These are phyloP conservation scores for Yamadazyma dushanensis DNA, from an alignment of 1,139 yeast species.

Conservation along the genomic window DNA sequence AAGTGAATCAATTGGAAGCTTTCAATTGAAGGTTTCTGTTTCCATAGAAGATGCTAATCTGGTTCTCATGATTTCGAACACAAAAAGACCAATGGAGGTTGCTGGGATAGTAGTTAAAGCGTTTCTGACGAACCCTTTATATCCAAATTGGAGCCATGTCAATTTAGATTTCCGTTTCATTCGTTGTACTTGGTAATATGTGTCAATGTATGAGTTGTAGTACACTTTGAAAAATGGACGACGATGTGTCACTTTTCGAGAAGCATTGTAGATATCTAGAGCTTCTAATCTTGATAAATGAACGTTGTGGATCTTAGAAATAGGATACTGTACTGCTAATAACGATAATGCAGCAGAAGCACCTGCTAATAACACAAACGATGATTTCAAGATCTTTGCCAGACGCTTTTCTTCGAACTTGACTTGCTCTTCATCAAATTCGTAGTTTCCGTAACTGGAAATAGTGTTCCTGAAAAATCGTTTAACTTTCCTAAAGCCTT, in stretches of 20 bases:
- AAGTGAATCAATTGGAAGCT: too few species aligned
- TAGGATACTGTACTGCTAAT: constrained; percentile 79
- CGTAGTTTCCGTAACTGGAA: constrained; percentile 21
- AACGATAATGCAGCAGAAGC: constrained; percentile 81
- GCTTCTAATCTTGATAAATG: constrained; percentile 81
- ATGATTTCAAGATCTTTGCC: constrained; percentile 58
- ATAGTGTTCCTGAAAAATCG: constrained; percentile 21
- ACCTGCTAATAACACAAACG: constrained; percentile 82
- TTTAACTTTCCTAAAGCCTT: constrained; percentile 35
- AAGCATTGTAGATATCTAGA: constrained; percentile 62
- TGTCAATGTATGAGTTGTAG: constrained; percentile 72
- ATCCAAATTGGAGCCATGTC: constrained; percentile 66
- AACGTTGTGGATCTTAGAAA: constrained; percentile 74
- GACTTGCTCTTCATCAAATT: constrained; percentile 31
- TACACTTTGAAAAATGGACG: constrained; percentile 50
- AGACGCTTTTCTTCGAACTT: constrained; percentile 40
- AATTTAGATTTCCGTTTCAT: constrained; percentile 55
- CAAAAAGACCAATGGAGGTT: constrained; percentile 79
- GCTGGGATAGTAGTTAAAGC: constrained; percentile 82
- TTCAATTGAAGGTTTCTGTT: constrained; percentile 1
- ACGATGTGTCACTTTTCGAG: constrained; percentile 22
- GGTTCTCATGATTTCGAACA: constrained; percentile 79
- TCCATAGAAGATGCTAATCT: constrained; percentile 19
- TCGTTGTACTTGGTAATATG: constrained; percentile 57
- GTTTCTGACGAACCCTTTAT: constrained; percentile 73